These are phyloP conservation scores for Apiospora aurea DNA, from an alignment of 2,329 filamentous ascomycete genomes.

Conservation along the genomic window DNA sequence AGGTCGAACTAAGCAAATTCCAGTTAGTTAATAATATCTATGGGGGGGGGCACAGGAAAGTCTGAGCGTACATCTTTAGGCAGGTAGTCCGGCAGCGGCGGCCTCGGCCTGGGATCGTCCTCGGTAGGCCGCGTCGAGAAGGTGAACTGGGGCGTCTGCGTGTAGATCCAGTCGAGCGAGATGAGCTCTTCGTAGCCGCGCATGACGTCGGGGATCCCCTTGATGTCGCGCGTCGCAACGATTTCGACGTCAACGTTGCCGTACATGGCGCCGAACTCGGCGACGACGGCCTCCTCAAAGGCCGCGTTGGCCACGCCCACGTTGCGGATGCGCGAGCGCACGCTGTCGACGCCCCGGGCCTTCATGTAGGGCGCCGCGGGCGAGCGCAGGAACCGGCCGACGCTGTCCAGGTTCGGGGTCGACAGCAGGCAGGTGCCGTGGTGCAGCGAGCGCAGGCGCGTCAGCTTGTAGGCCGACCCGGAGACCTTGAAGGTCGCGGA, in stretches of 20 bases:
- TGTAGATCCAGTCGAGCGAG: conserved; percentile 79
- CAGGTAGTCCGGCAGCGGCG: conserved; percentile 56
- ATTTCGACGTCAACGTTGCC: conserved; percentile 45
- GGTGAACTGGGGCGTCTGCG: conserved; percentile 84
- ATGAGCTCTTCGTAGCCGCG: conserved; percentile 70
- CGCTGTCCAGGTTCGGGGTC: conserved; percentile 74
- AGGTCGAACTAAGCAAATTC: conserved; percentile 39
- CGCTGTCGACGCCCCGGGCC: conserved; percentile 88
- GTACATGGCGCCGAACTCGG: conserved; percentile 75
- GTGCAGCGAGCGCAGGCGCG: conserved; percentile 79
- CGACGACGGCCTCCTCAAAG: conserved; percentile 64
- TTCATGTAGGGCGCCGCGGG: conserved; percentile 79
- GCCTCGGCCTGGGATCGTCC: conserved; percentile 63
- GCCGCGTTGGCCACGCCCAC: conserved; percentile 61
- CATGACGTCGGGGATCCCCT: conserved; percentile 59
- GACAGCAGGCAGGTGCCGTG: conserved; percentile 89
- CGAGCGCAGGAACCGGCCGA: conserved; percentile 77
- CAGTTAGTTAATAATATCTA: background rate
- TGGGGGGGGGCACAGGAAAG: background rate
- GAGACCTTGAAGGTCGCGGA: conserved; percentile 75
- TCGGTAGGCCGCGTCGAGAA: conserved; percentile 69
- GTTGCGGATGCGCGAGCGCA: conserved; percentile 84
- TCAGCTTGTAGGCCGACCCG: conserved; percentile 95
- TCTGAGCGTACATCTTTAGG: conserved; percentile 50
- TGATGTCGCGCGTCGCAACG: conserved; percentile 57